A percentile compares a stretch with the other conserved stretches of the same genome.
Conservation (phyloP, 768 basidiomycete species). For the Rhizopogon sp. region DNA sequence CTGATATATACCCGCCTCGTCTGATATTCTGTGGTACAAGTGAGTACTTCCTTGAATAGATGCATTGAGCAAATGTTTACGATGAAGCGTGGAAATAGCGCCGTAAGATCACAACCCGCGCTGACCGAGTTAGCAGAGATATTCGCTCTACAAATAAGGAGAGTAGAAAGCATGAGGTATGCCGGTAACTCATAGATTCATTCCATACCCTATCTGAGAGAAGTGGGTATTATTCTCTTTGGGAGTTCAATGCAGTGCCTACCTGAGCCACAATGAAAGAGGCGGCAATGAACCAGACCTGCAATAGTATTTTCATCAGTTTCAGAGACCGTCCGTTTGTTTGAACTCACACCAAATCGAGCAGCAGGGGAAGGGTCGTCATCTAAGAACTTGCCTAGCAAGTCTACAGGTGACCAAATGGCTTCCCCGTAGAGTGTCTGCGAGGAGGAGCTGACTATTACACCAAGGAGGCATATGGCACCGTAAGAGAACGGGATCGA, state of each 20-base stretch:
- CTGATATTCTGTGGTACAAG: conserved; percentile 53
- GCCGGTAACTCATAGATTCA: conserved; percentile 2
- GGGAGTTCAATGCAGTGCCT: not conserved
- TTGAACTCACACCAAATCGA: conserved; percentile 46
- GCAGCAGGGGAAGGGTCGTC: conserved; percentile 51
- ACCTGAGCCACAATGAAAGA: conserved; percentile 73
- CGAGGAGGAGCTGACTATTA: conserved; percentile 71
- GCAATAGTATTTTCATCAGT: not conserved
- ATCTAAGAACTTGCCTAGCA: conserved; percentile 60
- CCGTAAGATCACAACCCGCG: conserved; percentile 73
- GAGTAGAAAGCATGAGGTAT: conserved; percentile 4
- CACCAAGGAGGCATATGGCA: conserved; percentile 66
- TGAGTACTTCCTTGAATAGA: not conserved
- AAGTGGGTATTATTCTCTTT: not conserved
- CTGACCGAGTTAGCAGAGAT: conserved; percentile 74
- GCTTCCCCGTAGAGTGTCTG: conserved; percentile 65
- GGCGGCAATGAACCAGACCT: conserved; percentile 71
- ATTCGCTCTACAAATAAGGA: conserved; percentile 36
- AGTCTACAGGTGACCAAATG: conserved; percentile 69
- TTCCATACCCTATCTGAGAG: conserved; percentile 1
- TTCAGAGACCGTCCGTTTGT: not conserved
- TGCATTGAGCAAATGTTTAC: conserved; percentile 23
- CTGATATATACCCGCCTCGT: conserved; percentile 71
- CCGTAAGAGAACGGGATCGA: conserved; percentile 67
- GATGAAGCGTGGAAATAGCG: conserved; percentile 67